Percentiles rank a stretch among this genome's conserved stretches.
Evolutionary conservation across 768 basidiomycete genomes (phyloP).

Genomic region (Termitomyces sp.): DNA sequence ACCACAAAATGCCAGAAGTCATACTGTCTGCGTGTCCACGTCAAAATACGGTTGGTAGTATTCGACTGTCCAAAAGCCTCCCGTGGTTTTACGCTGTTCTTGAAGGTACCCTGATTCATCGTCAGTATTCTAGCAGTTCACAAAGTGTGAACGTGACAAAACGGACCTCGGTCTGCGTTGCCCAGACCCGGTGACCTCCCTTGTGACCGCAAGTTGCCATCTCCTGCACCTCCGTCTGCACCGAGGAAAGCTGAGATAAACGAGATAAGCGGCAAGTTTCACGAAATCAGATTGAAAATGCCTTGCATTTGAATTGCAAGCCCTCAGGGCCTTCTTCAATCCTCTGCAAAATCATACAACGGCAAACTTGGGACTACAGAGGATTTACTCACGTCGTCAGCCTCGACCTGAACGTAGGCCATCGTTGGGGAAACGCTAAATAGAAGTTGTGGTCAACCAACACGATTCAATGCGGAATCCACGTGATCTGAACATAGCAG

Average conservation of each 20-base stretch:
- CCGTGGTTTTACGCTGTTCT: constrained; percentile 43
- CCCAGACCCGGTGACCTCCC: constrained; percentile 34
- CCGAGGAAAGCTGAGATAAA: constrained; percentile 50
- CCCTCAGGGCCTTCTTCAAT: constrained; percentile 65
- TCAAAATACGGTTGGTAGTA: constrained; percentile 89
- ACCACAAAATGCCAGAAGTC: constrained; percentile 5
- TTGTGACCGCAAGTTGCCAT: constrained; percentile 19
- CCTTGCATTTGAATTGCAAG: constrained; percentile 67
- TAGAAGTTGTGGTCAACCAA: neutral
- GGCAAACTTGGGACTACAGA: neutral
- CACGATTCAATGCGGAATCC: neutral
- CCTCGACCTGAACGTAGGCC: constrained; percentile 71
- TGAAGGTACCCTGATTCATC: constrained; percentile 53
- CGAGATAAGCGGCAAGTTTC: neutral
- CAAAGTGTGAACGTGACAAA: neutral
- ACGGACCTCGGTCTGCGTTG: constrained; percentile 49
- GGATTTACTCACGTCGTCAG: constrained; percentile 52
- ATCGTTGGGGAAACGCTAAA: constrained; percentile 26
- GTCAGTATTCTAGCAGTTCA: neutral
- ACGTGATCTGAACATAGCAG: neutral
- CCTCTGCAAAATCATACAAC: constrained; percentile 28
- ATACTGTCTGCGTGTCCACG: constrained; percentile 73
- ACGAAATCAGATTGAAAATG: neutral
- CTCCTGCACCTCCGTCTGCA: constrained; percentile 27
- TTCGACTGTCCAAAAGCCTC: constrained; percentile 76